phyloP scores from a whole-genome alignment of 2,329 filamentous ascomycete genomes.

The Aspergillus sp. region DNA sequence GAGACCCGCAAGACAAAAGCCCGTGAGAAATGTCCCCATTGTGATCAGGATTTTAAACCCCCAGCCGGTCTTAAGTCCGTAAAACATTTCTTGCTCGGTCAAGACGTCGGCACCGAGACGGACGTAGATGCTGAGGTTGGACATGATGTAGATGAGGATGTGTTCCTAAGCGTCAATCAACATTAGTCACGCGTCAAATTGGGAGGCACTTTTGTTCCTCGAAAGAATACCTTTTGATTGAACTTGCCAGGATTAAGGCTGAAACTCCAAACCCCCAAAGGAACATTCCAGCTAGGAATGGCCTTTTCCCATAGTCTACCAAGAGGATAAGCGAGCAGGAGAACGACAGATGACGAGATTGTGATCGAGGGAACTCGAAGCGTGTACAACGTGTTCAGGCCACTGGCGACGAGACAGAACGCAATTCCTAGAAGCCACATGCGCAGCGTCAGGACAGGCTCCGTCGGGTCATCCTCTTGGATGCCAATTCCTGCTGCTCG shows the following conservation, averaged over 20 bases:
- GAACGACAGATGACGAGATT: conserved; percentile 20
- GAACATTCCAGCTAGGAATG: conserved; percentile 21
- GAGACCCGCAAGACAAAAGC: conserved; percentile 58
- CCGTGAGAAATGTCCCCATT: conserved; percentile 66
- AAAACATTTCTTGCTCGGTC: conserved; percentile 29
- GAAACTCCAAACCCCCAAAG: conserved; percentile 14
- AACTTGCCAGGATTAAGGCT: conserved; percentile 32
- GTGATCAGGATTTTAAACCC: conserved; percentile 48
- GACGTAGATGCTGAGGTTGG: conserved; percentile 29
- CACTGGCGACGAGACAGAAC: conserved; percentile 16
- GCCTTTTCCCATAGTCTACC: conserved; percentile 26
- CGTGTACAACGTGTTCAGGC: conserved; percentile 18
- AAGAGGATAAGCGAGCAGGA: conserved; percentile 22
- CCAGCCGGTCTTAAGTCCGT: conserved; percentile 25
- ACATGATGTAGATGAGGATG: conserved; percentile 29
- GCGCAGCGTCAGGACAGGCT: conserved; percentile 22
- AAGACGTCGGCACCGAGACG: conserved; percentile 27
- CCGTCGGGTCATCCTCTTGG: conserved; percentile 52
- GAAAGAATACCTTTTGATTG: conserved; percentile 25
- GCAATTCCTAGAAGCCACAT: conserved; percentile 19
- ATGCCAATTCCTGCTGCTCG: conserved; percentile 46
- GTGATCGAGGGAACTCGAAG: conserved; percentile 26
- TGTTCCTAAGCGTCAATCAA: conserved; percentile 18
- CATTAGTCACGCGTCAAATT: background rate
- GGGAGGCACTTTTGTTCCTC: background rate